Percentiles rank a stretch among this genome's conserved stretches.
phyloP scores from a whole-genome alignment of 2,329 filamentous ascomycete species.

The Fusarium drepaniforme region DNA sequence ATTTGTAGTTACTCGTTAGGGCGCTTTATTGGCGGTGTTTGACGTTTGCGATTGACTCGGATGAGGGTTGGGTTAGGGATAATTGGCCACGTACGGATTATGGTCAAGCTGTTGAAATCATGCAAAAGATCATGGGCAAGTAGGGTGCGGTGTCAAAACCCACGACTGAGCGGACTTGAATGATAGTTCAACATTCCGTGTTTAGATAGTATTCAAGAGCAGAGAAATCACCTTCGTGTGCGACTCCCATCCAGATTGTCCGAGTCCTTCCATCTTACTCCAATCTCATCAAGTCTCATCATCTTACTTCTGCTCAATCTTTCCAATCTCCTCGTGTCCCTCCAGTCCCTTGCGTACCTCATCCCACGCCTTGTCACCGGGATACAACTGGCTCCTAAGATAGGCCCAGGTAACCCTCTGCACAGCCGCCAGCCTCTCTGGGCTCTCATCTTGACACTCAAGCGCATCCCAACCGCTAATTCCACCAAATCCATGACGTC shows the following conservation, averaged over 20 bases:
- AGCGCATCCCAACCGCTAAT: slow-evolving; percentile 43
- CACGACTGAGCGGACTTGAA: too few relatives aligned
- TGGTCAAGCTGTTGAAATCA: neutral
- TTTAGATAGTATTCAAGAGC: neutral
- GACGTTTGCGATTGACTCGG: slow-evolving; percentile 18
- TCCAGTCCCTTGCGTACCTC: slow-evolving; percentile 29
- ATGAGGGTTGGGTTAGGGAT: slow-evolving; percentile 10
- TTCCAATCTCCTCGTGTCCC: slow-evolving; percentile 28
- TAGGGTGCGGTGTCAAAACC: neutral
- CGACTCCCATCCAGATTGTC: neutral
- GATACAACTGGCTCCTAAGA: slow-evolving; percentile 38
- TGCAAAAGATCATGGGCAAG: neutral
- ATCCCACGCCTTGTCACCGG: slow-evolving; percentile 34
- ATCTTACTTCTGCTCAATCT: slow-evolving; percentile 30
- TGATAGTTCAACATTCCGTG: neutral
- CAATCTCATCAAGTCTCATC: neutral
- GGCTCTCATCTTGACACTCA: slow-evolving; percentile 41
- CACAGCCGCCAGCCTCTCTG: slow-evolving; percentile 37
- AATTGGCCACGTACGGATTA: slow-evolving; percentile 3
- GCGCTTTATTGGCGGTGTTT: slow-evolving; percentile 24
- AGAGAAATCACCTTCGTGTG: neutral
- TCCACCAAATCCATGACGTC: slow-evolving; percentile 43
- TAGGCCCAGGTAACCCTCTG: slow-evolving; percentile 43
- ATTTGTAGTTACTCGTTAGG: slow-evolving; percentile 2
- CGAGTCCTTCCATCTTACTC: neutral